A percentile compares a stretch with the other conserved stretches of the same genome.
Conservation (phyloP, 2,329 filamentous ascomycete genomes). For the Teratosphaeria epicoccoides region DNA sequence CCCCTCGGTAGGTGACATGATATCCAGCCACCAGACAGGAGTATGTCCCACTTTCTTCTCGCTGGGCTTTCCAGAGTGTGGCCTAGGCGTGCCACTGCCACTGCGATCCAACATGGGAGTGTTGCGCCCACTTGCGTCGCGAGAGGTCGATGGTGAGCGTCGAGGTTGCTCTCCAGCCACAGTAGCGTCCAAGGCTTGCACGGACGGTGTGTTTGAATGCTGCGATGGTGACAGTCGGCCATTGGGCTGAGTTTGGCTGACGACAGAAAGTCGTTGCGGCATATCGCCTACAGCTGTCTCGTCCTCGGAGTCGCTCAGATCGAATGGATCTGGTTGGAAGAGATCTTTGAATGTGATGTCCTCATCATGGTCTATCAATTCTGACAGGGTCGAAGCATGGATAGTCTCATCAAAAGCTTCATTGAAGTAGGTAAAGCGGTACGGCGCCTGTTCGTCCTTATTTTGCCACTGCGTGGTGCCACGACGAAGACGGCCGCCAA, state of each 20-base stretch:
- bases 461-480: slow-evolving; percentile 71
- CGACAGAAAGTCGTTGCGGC: background rate
- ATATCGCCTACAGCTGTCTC: slow-evolving; percentile 37
- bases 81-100: slow-evolving; percentile 2
- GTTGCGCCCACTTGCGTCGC: slow-evolving; percentile 33
- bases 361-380: slow-evolving; percentile 62
- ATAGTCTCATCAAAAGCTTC: slow-evolving; percentile 94
- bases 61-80: slow-evolving; percentile 21
- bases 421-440: slow-evolving; percentile 97
- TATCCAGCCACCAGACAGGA: slow-evolving; percentile 94
- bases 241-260: background rate
- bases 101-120: slow-evolving; percentile 31
- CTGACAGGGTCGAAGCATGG: slow-evolving; percentile 89
- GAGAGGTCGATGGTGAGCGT: slow-evolving; percentile 26
- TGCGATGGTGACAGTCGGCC: slow-evolving; percentile 1
- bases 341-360: slow-evolving; percentile 76
- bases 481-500: slow-evolving; percentile 79
- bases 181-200: background rate
- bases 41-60: slow-evolving; percentile 33
- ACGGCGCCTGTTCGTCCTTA: slow-evolving; percentile 79
- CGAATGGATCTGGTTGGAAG: slow-evolving; percentile 76
- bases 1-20: slow-evolving; percentile 78
- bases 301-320: slow-evolving; percentile 55
- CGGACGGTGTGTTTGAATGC: background rate
- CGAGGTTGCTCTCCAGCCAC: background rate